Evolutionary conservation across 1,284 basidiomycete genomes (phyloP), one percentile per base, ranked within the genome.

Genomic region (Schizopora paradoxa): DNA sequence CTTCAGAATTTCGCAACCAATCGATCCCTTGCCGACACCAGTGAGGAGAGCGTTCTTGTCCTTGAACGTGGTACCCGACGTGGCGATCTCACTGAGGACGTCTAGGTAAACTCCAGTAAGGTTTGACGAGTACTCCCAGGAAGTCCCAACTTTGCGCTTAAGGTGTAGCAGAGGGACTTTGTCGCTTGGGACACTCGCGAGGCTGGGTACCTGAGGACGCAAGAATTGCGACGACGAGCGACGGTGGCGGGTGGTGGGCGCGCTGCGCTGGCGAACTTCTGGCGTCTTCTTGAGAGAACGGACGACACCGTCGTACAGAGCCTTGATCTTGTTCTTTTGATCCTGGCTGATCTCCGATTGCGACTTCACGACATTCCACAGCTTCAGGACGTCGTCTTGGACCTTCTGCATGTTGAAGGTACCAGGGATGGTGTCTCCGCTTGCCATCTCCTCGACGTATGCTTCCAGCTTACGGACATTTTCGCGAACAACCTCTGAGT

Each of bases 401-500:
- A 96, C 92, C 69, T 97, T 97, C 69, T 96, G 89, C 54, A 97
- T 88, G 67, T 96, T 94, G 62, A 93, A 80, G 31, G 79, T 70
- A 14, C 77, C 78, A 28, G 87, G 79, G 51, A 92, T 85, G 43
- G 83, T 84, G 61, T 93, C 92, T 14, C 92, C 91, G 50, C 86
- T 91, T 2, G 95, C 92, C 96, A 99, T 99, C 69, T 99, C 94
- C 63, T 94, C 88, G 56, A 97, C 94, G 60, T 99, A 99, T 4
- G 91, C 91, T 68, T 99, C 95, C 43, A 99, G 77, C 71, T 98
- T 97, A 62, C 95, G 86, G 36, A 98, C 95, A 50, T 91, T 91
- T 63, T 91, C 87, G 38, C 95, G 89, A 51, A 93, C 90, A 51
- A 97, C 86, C 65, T 99, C 95, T 7, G 85, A 81, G 70, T 96